phyloP scores from a whole-genome alignment of 345 rosid species.

The Leavenworthia alabamica region DNA sequence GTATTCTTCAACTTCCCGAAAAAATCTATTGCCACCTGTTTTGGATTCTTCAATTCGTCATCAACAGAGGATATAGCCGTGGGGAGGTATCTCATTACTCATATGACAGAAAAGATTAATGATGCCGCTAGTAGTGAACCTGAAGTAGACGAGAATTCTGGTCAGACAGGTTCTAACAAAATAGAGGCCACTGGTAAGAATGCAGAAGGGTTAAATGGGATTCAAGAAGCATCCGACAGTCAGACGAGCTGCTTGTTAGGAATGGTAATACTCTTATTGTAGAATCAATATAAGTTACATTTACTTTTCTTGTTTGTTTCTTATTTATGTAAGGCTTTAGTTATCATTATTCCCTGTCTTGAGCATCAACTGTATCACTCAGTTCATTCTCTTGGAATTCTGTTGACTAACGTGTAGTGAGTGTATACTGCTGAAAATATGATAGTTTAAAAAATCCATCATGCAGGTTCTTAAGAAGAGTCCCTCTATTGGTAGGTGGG shows the following conservation, averaged over 20 bases:
- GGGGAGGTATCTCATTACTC: slow-evolving; percentile 58
- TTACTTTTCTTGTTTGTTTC: background rate
- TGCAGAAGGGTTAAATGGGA: slow-evolving; percentile 25
- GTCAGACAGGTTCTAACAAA: slow-evolving; percentile 30
- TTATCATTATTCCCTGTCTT: background rate
- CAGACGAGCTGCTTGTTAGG: slow-evolving; percentile 56
- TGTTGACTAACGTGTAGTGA: background rate
- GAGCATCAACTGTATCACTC: background rate
- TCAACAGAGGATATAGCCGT: slow-evolving; percentile 45
- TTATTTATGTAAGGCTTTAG: slow-evolving; percentile 4
- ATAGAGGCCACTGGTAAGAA: slow-evolving; percentile 30
- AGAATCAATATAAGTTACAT: slow-evolving; percentile 8
- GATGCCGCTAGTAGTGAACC: slow-evolving; percentile 34
- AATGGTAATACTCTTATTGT: slow-evolving; percentile 49
- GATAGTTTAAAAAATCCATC: slow-evolving; percentile 13
- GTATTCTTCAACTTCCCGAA: slow-evolving; percentile 64
- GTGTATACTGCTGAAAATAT: slow-evolving; percentile 9
- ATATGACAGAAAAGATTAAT: slow-evolving; percentile 44
- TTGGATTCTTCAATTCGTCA: slow-evolving; percentile 57
- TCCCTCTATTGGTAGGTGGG: slow-evolving; percentile 62
- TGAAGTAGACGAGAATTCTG: slow-evolving; percentile 35
- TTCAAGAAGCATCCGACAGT: slow-evolving; percentile 33
- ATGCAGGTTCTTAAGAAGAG: slow-evolving; percentile 61
- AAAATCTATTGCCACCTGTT: slow-evolving; percentile 61
- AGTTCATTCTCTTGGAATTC: slow-evolving; percentile 4